phyloP scores from a whole-genome alignment of 345 rosid species.

The Angophora floribunda region DNA sequence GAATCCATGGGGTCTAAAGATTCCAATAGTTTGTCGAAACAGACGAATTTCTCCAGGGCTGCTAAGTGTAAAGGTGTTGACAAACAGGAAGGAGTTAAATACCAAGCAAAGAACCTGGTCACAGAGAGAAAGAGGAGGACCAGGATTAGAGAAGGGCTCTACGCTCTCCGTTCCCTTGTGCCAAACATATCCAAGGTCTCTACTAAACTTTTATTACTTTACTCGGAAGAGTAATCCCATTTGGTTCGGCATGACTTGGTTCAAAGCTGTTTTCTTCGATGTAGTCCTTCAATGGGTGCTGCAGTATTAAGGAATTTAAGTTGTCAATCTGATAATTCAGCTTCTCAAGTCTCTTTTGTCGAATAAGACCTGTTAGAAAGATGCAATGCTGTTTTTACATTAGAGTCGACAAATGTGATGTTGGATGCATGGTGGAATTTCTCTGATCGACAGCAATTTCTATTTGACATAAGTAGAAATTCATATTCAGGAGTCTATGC shows the following conservation, averaged over 20 bases:
- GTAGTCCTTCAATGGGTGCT: not conserved
- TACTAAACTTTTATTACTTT: not conserved
- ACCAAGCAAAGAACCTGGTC: slow-evolving; percentile 63
- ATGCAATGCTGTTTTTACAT: not conserved
- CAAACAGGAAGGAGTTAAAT: slow-evolving; percentile 17
- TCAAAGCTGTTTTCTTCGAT: not conserved
- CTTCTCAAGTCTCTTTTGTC: not conserved
- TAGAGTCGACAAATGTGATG: not conserved
- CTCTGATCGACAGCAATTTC: not conserved
- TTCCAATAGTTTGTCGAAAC: slow-evolving; percentile 4
- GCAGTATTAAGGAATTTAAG: not conserved
- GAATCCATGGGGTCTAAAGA: not conserved
- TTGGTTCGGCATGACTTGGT: not conserved
- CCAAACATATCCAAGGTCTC: slow-evolving; percentile 89
- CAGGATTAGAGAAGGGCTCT: slow-evolving; percentile 43
- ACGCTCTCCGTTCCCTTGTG: slow-evolving; percentile 50
- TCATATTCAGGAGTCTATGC: not conserved
- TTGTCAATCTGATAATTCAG: not conserved
- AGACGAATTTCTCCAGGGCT: slow-evolving; percentile 4
- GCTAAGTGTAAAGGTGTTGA: slow-evolving; percentile 4
- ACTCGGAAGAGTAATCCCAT: not conserved
- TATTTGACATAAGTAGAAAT: not conserved
- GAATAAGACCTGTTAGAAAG: not conserved
- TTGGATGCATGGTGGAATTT: not conserved
- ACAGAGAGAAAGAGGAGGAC: slow-evolving; percentile 76